phyloP scores from a whole-genome alignment of 805 yeast species.

The Metschnikowia sp. region DNA sequence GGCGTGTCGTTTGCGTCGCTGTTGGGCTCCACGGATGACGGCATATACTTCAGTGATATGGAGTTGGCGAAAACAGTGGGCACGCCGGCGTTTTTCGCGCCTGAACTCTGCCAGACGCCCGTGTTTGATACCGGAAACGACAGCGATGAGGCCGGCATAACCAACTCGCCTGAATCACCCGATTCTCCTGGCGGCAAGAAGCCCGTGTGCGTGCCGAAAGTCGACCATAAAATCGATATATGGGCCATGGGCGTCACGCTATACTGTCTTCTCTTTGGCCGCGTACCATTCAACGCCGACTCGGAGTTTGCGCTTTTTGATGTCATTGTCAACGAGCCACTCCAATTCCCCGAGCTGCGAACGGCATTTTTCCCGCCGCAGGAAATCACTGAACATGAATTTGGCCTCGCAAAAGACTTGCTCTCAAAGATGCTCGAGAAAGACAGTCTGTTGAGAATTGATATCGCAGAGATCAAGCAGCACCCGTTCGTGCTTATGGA shows the following conservation, averaged over 20 bases:
- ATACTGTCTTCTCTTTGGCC: conserved; percentile 83
- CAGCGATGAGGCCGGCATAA: neutral
- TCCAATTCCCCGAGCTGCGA: conserved; percentile 51
- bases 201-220: conserved; percentile 37
- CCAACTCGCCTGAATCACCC: neutral
- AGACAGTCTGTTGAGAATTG: conserved; percentile 64
- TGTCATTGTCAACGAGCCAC: conserved; percentile 62
- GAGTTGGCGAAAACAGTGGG: conserved; percentile 96
- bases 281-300: conserved; percentile 83
- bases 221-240: conserved; percentile 85
- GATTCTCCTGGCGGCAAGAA: neutral
- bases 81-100: conserved; percentile 92
- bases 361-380: conserved; percentile 36
- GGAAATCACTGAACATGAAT: conserved; percentile 42
- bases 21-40: conserved; percentile 43
- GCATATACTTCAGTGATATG: conserved; percentile 47
- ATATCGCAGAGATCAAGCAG: conserved; percentile 65
- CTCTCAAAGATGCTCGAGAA: conserved; percentile 61
- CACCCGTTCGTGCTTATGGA: conserved; percentile 64
- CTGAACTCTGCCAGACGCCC: conserved; percentile 70
- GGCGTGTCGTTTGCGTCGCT: conserved; percentile 82
- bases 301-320: conserved; percentile 83
- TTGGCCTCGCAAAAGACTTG: conserved; percentile 53
- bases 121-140: conserved; percentile 1
- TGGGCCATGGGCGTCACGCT: conserved; percentile 96